Conservation (phyloP, 129 eudicot genomes). For the Erigeron canadensis region DNA sequence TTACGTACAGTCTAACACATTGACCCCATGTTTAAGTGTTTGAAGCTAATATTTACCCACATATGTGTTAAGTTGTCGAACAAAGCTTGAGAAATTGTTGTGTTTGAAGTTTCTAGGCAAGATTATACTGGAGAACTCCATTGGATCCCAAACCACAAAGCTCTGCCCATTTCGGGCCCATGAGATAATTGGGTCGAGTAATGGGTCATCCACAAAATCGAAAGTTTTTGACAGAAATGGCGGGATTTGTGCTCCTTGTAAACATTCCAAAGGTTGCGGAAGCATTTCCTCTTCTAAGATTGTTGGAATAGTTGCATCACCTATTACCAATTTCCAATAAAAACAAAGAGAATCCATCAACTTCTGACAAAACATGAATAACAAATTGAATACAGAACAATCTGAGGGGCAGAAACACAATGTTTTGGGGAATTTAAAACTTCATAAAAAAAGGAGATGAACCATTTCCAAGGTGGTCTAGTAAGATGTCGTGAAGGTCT, state of each 20-base stretch:
- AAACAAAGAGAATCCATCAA: background rate
- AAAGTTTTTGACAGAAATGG: conserved; percentile 84
- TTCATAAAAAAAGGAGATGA: too few relatives aligned
- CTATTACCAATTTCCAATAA: background rate
- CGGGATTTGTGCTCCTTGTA: conserved; percentile 57
- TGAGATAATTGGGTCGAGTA: conserved; percentile 54
- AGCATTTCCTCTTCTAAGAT: conserved; percentile 19
- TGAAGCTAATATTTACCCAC: conserved; percentile 60
- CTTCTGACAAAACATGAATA: background rate
- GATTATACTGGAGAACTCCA: conserved; percentile 55
- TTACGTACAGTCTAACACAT: conserved; percentile 17
- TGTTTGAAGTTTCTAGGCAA: conserved; percentile 86
- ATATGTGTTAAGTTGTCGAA: conserved; percentile 93
- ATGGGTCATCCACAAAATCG: conserved; percentile 71
- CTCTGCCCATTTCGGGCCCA: conserved; percentile 61
- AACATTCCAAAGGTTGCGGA: conserved; percentile 58
- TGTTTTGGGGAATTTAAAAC: too few relatives aligned
- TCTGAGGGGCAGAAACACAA: background rate
- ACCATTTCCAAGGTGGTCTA: too few relatives aligned
- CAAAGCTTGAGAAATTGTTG: conserved; percentile 93
- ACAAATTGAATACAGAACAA: background rate
- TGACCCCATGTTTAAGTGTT: conserved; percentile 10
- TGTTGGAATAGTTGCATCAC: conserved; percentile 2
- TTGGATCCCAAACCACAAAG: conserved; percentile 84
- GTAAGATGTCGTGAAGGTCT: too few relatives aligned